A percentile compares a stretch with the other conserved stretches of the same genome.
phyloP scores from a whole-genome alignment of 345 rosid species.

The Durio zibethinus region DNA sequence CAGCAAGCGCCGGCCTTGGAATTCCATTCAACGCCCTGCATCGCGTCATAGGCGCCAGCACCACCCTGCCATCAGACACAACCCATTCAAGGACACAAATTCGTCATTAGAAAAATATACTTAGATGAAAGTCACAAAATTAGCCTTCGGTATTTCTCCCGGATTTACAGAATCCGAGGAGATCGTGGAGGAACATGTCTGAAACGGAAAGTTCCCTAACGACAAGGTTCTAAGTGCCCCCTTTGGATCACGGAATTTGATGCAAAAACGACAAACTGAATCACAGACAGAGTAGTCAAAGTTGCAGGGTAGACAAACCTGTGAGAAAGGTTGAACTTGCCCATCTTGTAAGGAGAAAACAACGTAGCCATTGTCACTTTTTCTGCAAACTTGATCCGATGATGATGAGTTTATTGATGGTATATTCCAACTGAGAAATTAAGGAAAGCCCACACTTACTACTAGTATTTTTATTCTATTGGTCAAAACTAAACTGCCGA shows the following conservation, averaged over 20 bases:
- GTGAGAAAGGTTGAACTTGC: conserved; percentile 74
- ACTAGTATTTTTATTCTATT: not conserved
- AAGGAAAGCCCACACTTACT: not conserved
- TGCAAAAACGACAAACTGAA: not conserved
- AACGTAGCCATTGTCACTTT: conserved; percentile 28
- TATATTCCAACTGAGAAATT: not conserved
- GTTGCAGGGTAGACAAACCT: conserved; percentile 26
- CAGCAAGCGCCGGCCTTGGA: conserved; percentile 60
- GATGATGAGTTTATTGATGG: not conserved
- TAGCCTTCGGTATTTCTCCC: not conserved
- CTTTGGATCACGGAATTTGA: not conserved
- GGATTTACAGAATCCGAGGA: not conserved
- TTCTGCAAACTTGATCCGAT: not conserved
- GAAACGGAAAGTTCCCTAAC: not conserved
- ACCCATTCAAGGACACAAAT: not conserved
- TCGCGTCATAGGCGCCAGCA: conserved; percentile 67
- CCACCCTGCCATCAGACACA: conserved; percentile 49
- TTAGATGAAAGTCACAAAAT: not conserved
- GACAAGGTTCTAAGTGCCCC: not conserved
- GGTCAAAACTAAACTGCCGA: not conserved
- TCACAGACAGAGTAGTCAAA: not conserved
- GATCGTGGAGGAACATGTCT: conserved; percentile 6
- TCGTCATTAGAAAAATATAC: not conserved
- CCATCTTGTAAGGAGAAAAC: conserved; percentile 72
- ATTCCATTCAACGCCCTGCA: conserved; percentile 78